Conservation (phyloP, 495 filamentous ascomycete genomes). For the Beverwykella pulmonaria region DNA sequence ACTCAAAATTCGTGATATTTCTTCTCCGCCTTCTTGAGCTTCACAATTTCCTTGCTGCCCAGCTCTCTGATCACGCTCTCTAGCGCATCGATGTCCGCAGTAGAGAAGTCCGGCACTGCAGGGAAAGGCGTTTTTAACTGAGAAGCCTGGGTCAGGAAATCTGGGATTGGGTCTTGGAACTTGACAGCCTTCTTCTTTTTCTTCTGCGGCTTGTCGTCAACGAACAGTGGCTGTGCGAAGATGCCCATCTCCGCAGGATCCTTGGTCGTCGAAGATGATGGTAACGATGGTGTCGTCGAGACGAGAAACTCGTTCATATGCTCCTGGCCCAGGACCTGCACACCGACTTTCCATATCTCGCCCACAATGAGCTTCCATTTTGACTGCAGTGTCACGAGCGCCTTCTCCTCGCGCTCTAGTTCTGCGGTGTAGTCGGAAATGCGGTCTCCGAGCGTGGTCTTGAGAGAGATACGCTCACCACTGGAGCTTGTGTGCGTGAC, state of each 20-base stretch:
- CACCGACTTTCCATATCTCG: slow-evolving; percentile 52
- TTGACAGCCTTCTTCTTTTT: slow-evolving; percentile 24
- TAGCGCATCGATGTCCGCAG: slow-evolving; percentile 7
- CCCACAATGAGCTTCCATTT: slow-evolving; percentile 16
- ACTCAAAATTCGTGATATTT: slow-evolving; percentile 12
- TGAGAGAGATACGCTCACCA: background rate
- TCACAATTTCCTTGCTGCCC: slow-evolving; percentile 11
- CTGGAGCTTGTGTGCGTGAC: background rate
- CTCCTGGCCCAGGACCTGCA: slow-evolving; percentile 53
- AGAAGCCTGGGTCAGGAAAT: slow-evolving; percentile 1
- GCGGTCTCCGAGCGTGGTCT: slow-evolving; percentile 8
- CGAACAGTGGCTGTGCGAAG: no score
- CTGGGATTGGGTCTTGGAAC: slow-evolving; percentile 15
- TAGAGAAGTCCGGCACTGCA: slow-evolving; percentile 9
- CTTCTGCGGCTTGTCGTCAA: background rate
- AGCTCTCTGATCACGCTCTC: slow-evolving; percentile 13
- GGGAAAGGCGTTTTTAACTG: background rate
- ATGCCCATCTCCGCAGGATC: background rate
- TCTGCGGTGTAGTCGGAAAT: background rate
- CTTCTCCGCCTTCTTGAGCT: slow-evolving; percentile 21
- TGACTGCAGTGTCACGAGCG: slow-evolving; percentile 11
- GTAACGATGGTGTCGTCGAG: background rate
- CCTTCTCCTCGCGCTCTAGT: slow-evolving; percentile 4
- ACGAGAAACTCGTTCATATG: slow-evolving; percentile 13
- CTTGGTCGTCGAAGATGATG: background rate